These are phyloP conservation scores for Ceratocystis eucalypticola DNA, from an alignment of 2,329 filamentous ascomycete species.

Conservation along the genomic window DNA sequence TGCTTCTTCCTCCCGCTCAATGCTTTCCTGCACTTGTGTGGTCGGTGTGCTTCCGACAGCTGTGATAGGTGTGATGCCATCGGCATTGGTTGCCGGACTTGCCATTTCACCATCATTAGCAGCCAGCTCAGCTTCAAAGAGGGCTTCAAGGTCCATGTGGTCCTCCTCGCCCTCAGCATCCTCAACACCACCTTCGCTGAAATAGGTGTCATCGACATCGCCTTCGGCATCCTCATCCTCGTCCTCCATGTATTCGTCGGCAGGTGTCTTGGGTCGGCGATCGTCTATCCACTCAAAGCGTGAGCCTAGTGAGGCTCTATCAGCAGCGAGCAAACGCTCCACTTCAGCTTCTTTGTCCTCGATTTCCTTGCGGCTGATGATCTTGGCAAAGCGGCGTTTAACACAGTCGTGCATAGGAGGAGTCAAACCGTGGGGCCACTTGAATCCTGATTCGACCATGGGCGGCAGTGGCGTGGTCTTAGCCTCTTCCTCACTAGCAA, in stretches of 20 bases:
- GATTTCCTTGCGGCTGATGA: constrained; percentile 69
- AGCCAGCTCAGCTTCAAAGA: constrained; percentile 40
- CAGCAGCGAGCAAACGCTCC: constrained; percentile 56
- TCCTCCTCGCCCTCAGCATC: constrained; percentile 46
- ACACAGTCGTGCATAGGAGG: constrained; percentile 78
- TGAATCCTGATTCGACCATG: constrained; percentile 54
- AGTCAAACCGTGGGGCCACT: constrained; percentile 75
- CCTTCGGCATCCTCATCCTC: constrained; percentile 36
- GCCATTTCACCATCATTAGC: constrained; percentile 29
- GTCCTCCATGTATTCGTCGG: constrained; percentile 22
- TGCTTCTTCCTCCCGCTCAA: constrained; percentile 35
- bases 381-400: constrained; percentile 70
- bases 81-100: constrained; percentile 32
- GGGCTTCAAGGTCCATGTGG: constrained; percentile 37
- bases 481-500: constrained; percentile 53
- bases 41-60: constrained; percentile 34
- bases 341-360: constrained; percentile 74
- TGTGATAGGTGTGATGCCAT: constrained; percentile 34
- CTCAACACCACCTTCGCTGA: constrained; percentile 44
- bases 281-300: constrained; percentile 53
- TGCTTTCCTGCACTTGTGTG: constrained; percentile 32
- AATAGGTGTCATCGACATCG: constrained; percentile 31
- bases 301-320: constrained; percentile 47
- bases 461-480: constrained; percentile 52
- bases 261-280: constrained; percentile 24